Evolutionary conservation across 129 eudicot species (phyloP), one percentile per base, ranked within the genome.

Genomic region (Ambrosia trifida): DNA sequence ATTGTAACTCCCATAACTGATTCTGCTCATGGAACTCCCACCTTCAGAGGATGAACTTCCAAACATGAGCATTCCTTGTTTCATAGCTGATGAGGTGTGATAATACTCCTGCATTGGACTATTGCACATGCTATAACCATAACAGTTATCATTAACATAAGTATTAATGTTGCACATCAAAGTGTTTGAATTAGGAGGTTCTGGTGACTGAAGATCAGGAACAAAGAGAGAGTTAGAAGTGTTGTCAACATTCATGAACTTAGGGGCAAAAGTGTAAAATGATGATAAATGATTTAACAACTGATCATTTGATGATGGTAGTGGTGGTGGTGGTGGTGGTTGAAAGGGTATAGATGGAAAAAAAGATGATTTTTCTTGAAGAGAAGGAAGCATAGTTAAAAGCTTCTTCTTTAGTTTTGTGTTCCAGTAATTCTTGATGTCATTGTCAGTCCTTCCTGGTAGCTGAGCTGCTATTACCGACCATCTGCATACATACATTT

Each of bases 351-450:
- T 1, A 66, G 80, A 68, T 67, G 83, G 76, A 46, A 66, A 60
- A 50, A 73, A 68, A 50, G 65, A 11, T 31, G 14, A 46, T 68
- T 65, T 74, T 66, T 79, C 78, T 8, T 79, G 79, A 60, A 65
- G 53, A 3, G 72, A 53, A 17, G 74, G 71, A 68, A 68, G 19
- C 70, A 78, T 71, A 49, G 68, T 82, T 68, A 84, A 43, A 0
- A 84, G 83, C 80, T 80, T 84, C 81, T 90, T 90, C 86, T 87
- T 90, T 51, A 90, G 41, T 59, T 85, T 90, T 16, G 94, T 84
- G 88, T 90, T 90, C 96, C 96, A 90, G 68, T 85, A 86, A 78
- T 90, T 90, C 80, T 90, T 90, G 83, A 90, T 91, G 78, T 87
- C 88, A 64, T 90, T 90, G 76, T 89, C 93, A n/a, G 96, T 89